Evolutionary conservation across 1,284 basidiomycete species (phyloP), one percentile per base, ranked within the genome.

Genomic region (Apiotrichum mycotoxinovorans): DNA sequence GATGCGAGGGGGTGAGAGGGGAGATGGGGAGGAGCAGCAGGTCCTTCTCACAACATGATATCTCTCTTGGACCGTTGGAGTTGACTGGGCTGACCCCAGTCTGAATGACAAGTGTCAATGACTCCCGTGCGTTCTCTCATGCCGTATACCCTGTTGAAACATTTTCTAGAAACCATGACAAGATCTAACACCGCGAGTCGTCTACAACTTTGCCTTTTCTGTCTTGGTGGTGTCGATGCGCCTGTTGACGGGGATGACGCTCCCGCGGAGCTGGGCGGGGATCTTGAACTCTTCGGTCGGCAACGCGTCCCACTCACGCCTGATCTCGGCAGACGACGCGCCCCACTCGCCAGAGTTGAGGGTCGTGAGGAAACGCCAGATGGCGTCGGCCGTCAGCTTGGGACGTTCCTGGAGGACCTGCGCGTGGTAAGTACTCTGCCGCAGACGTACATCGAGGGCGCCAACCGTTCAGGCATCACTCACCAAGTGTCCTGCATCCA

Each of bases 371-470:
- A 71, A 71, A 1, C 70, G 57, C 56, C 61, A 62, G 14, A 74
- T 45, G 17, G 66, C 64, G 42, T 72, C 65, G 18, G 68, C 73
- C 5, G 70, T 41, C 20, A 61, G 58, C 18, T 64, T 62, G 1
- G 73, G 73, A 35, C 63, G 62, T 56, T 74, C 73, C 44, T 74
- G 73, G 4, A 66, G 62, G 41, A 72, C 57, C 68, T 69, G 56
- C 23, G 22, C 18, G 38, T 46, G n/a, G n/a, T n/a, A n/a, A n/a
- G n/a, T 12, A 34, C 8, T 10, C 26, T 10, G 10, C 3, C 30
- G 18, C 26, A 9, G 4, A n/a, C n/a, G n/a, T n/a, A n/a, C n/a
- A n/a, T n/a, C n/a, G n/a, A n/a, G n/a, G n/a, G n/a, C n/a, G n/a
- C n/a, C n/a, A n/a, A n/a, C n/a, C n/a, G n/a, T n/a, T n/a, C n/a